Conservation (phyloP, 2,329 filamentous ascomycete genomes). For the Phoma sp. region DNA sequence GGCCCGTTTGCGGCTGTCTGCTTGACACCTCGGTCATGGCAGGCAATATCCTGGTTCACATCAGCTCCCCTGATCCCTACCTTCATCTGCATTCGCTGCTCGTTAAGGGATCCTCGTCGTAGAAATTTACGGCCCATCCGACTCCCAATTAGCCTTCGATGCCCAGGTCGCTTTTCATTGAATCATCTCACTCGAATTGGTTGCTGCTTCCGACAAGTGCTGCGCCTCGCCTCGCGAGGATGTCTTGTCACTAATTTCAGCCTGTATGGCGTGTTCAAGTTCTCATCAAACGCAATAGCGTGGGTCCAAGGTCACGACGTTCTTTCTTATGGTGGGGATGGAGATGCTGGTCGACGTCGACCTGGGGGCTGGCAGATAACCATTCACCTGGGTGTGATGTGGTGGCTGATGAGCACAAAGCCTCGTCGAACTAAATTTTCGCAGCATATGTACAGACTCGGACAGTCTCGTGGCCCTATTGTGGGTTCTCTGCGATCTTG, state of each 20-base stretch:
- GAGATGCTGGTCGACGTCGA: background rate
- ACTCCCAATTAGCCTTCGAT: constrained; percentile 10
- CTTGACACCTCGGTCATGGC: constrained; percentile 14
- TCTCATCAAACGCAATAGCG: background rate
- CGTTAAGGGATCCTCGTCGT: constrained; percentile 1
- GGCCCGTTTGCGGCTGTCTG: constrained; percentile 20
- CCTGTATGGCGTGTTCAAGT: background rate
- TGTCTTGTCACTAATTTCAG: background rate
- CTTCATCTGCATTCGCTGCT: background rate
- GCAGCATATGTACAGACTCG: background rate
- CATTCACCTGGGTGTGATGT: background rate
- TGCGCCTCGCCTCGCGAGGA: constrained; percentile 2
- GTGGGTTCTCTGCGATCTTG: constrained; percentile 10
- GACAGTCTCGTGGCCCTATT: constrained; percentile 4
- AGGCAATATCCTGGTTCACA: constrained; percentile 14
- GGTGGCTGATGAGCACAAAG: background rate
- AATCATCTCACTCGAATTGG: constrained; percentile 9
- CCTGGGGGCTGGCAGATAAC: background rate
- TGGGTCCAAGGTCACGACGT: background rate
- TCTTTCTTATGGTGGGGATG: background rate
- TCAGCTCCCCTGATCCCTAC: constrained; percentile 13
- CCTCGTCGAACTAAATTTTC: background rate
- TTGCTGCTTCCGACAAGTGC: background rate
- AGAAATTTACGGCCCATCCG: constrained; percentile 6
- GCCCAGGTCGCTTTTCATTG: constrained; percentile 14